phyloP scores from a whole-genome alignment of 495 filamentous ascomycete genomes.

The Neurospora sp. region DNA sequence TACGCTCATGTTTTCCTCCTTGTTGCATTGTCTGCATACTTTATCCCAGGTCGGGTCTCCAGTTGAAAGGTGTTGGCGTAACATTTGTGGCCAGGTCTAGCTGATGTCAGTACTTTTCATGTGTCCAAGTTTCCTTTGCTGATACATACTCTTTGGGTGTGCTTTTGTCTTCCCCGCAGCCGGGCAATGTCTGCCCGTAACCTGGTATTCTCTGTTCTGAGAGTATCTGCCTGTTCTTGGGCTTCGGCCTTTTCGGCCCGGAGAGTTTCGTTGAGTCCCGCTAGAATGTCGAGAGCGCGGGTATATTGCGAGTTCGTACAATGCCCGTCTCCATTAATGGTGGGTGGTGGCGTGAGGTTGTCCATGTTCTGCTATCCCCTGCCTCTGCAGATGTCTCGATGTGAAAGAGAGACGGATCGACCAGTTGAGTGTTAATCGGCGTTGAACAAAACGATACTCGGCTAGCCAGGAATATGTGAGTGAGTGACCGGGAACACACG shows the following conservation, averaged over 20 bases:
- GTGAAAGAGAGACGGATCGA: background rate
- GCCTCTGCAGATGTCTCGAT: background rate
- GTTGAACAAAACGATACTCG: background rate
- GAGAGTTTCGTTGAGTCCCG: background rate
- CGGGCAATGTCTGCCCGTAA: background rate
- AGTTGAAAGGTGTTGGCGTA: slow-evolving; percentile 1
- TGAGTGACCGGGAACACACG: background rate
- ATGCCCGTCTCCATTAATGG: background rate
- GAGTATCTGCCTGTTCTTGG: background rate
- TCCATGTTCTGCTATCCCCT: background rate
- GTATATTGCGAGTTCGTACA: background rate
- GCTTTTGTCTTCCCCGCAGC: background rate
- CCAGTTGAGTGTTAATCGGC: background rate
- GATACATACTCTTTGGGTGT: background rate
- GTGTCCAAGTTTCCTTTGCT: background rate
- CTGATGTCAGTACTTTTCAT: background rate
- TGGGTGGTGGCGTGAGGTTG: background rate
- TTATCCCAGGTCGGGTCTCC: background rate
- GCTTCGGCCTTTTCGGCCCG: background rate
- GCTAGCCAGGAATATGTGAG: background rate
- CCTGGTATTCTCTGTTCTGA: background rate
- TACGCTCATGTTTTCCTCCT: slow-evolving; percentile 29
- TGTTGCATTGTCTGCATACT: slow-evolving; percentile 12
- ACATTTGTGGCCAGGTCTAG: slow-evolving; percentile 6
- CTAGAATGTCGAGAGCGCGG: background rate